These are phyloP conservation scores for Nakazawaea wickerhamii DNA, from an alignment of 805 yeast species.

Conservation along the genomic window DNA sequence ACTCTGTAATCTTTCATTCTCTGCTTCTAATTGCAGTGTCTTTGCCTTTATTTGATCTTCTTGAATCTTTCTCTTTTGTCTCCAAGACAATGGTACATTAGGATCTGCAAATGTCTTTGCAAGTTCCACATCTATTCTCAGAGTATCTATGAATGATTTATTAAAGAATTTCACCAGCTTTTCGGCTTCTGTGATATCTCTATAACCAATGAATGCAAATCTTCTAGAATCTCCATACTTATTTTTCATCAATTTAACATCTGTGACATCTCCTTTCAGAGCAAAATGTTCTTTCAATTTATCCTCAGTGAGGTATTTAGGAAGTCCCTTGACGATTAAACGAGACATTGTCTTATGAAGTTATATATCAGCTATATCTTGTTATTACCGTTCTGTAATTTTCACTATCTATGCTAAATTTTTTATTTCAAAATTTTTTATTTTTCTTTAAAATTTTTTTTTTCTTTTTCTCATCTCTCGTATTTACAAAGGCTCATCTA, in stretches of 20 bases:
- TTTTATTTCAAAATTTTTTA: too few relatives aligned
- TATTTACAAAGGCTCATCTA: background rate
- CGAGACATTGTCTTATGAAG: slow-evolving; percentile 52
- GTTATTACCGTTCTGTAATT: slow-evolving; percentile 13
- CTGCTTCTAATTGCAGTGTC: slow-evolving; percentile 43
- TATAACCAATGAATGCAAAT: slow-evolving; percentile 90
- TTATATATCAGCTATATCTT: slow-evolving; percentile 9
- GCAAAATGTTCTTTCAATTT: slow-evolving; percentile 62
- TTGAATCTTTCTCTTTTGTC: slow-evolving; percentile 41
- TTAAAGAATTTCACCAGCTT: slow-evolving; percentile 73
- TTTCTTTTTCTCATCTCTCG: background rate
- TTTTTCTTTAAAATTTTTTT: slow-evolving; percentile 11
- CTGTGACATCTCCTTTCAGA: slow-evolving; percentile 64
- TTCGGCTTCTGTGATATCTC: slow-evolving; percentile 66
- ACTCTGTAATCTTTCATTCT: slow-evolving; percentile 38
- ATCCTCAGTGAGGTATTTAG: slow-evolving; percentile 70
- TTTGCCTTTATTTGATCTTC: slow-evolving; percentile 46
- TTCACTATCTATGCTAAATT: background rate
- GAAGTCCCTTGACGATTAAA: slow-evolving; percentile 86
- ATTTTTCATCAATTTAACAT: slow-evolving; percentile 78
- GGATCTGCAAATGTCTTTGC: slow-evolving; percentile 90
- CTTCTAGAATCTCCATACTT: slow-evolving; percentile 83
- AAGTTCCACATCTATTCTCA: slow-evolving; percentile 67
- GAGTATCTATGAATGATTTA: slow-evolving; percentile 75
- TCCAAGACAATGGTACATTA: slow-evolving; percentile 63